These are phyloP conservation scores for Exsudoporus frostii DNA, from an alignment of 768 basidiomycete species.

Conservation along the genomic window DNA sequence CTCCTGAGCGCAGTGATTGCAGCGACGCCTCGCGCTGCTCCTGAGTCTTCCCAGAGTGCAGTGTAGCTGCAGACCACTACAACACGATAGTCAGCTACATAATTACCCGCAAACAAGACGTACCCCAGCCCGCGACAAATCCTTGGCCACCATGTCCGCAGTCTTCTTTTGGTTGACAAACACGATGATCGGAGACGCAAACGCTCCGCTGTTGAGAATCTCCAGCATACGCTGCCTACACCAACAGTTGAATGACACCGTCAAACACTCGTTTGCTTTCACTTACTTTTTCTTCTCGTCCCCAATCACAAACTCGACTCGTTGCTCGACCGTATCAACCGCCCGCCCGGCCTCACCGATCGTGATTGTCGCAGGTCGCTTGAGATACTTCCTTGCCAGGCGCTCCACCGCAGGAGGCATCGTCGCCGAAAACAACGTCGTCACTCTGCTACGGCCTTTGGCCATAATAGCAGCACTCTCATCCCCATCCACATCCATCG, in stretches of 20 bases:
- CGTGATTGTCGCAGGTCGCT: slow-evolving; percentile 90
- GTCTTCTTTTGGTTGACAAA: slow-evolving; percentile 99
- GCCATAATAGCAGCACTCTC: slow-evolving; percentile 43
- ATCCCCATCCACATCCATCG: slow-evolving; percentile 75
- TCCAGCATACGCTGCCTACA: slow-evolving; percentile 80
- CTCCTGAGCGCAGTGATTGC: slow-evolving; percentile 80
- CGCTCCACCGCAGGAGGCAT: slow-evolving; percentile 99
- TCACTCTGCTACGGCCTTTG: slow-evolving; percentile 84
- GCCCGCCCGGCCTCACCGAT: slow-evolving; percentile 98
- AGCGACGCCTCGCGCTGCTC: slow-evolving; percentile 94
- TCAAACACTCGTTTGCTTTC: not conserved
- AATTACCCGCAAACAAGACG: slow-evolving; percentile 29
- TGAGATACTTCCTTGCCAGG: slow-evolving; percentile 89
- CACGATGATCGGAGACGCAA: slow-evolving; percentile 90
- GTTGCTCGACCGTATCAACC: slow-evolving; percentile 96
- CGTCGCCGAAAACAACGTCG: slow-evolving; percentile 95
- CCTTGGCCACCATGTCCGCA: slow-evolving; percentile 96
- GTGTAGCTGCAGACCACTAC: slow-evolving; percentile 85
- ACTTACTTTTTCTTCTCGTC: slow-evolving; percentile 97
- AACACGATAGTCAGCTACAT: slow-evolving; percentile 1
- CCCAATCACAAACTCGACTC: slow-evolving; percentile 87
- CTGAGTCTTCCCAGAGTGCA: slow-evolving; percentile 98
- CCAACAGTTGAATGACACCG: slow-evolving; percentile 3
- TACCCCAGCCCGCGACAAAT: slow-evolving; percentile 85
- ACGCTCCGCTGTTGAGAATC: slow-evolving; percentile 84